phyloP scores from a whole-genome alignment of 805 yeast species.

The Lipomyces lipofer region DNA sequence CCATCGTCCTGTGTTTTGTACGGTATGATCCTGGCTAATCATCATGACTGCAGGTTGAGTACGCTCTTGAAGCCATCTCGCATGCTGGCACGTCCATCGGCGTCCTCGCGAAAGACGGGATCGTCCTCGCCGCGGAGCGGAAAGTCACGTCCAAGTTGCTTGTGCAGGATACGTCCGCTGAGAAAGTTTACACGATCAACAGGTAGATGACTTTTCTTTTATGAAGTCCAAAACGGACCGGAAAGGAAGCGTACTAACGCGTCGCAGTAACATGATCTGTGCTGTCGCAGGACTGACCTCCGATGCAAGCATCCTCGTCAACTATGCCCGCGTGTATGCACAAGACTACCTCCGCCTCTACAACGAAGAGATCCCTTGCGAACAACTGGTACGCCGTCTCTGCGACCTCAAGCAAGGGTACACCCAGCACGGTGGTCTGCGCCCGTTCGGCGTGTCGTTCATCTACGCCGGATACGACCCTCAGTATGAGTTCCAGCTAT shows the following conservation, averaged over 20 bases:
- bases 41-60: slow-evolving; percentile 62
- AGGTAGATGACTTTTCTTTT: slow-evolving; percentile 46
- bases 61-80: slow-evolving; percentile 88
- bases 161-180: slow-evolving; percentile 92
- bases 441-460: slow-evolving; percentile 98
- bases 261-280: slow-evolving; percentile 63
- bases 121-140: slow-evolving; percentile 94
- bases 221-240: neutral
- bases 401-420: slow-evolving; percentile 97
- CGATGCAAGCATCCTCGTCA: slow-evolving; percentile 88
- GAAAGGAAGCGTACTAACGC: neutral
- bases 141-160: slow-evolving; percentile 89
- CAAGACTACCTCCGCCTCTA: slow-evolving; percentile 83
- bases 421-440: slow-evolving; percentile 93
- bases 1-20: neutral
- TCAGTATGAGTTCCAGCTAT: slow-evolving; percentile 83
- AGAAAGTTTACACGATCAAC: slow-evolving; percentile 83
- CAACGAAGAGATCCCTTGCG: slow-evolving; percentile 93
- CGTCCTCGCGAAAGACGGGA: slow-evolving; percentile 76
- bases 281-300: slow-evolving; percentile 99
- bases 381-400: slow-evolving; percentile 78
- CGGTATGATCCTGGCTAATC: neutral
- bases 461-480: slow-evolving; percentile 92
- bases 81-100: slow-evolving; percentile 85
- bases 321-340: slow-evolving; percentile 80